Evolutionary conservation across 2,329 filamentous ascomycete genomes (phyloP).

Genomic region (Coniochaeta pulveracea): DNA sequence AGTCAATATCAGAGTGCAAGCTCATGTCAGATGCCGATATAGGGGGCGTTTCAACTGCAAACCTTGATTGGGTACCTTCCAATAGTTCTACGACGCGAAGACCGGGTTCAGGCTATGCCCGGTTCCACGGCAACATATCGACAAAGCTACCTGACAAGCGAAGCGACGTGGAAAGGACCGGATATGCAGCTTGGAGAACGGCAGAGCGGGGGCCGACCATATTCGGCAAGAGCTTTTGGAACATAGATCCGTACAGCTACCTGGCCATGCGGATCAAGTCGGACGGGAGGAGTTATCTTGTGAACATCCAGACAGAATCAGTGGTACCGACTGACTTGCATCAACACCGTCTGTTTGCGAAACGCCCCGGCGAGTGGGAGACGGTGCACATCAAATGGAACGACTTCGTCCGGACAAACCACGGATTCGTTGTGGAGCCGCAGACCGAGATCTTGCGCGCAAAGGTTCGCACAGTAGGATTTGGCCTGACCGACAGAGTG

Average conservation of each 20-base stretch:
- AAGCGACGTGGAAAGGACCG: slow-evolving; percentile 65
- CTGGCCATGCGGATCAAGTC: slow-evolving; percentile 82
- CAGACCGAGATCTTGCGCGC: slow-evolving; percentile 82
- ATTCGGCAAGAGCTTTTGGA: slow-evolving; percentile 80
- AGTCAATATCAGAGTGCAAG: slow-evolving; percentile 46
- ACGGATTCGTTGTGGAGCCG: slow-evolving; percentile 84
- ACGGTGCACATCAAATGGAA: slow-evolving; percentile 84
- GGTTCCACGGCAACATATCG: slow-evolving; percentile 83
- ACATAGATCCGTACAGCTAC: slow-evolving; percentile 81
- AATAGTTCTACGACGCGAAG: slow-evolving; percentile 8
- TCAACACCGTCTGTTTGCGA: slow-evolving; percentile 78
- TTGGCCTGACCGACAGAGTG: slow-evolving; percentile 80
- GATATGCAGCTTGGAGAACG: slow-evolving; percentile 87
- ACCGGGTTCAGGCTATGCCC: slow-evolving; percentile 43
- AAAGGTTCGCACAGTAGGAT: slow-evolving; percentile 74
- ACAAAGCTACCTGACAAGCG: slow-evolving; percentile 67
- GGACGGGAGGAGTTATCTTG: slow-evolving; percentile 83
- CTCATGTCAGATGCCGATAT: slow-evolving; percentile 80
- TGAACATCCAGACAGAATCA: slow-evolving; percentile 92
- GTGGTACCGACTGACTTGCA: slow-evolving; percentile 93
- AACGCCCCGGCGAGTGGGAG: slow-evolving; percentile 80
- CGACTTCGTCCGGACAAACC: slow-evolving; percentile 90
- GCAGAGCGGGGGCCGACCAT: slow-evolving; percentile 63
- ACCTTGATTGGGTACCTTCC: slow-evolving; percentile 51
- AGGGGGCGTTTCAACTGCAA: slow-evolving; percentile 70